Conservation (phyloP, 495 filamentous ascomycete species). For the Hypoxylon perforatum region DNA sequence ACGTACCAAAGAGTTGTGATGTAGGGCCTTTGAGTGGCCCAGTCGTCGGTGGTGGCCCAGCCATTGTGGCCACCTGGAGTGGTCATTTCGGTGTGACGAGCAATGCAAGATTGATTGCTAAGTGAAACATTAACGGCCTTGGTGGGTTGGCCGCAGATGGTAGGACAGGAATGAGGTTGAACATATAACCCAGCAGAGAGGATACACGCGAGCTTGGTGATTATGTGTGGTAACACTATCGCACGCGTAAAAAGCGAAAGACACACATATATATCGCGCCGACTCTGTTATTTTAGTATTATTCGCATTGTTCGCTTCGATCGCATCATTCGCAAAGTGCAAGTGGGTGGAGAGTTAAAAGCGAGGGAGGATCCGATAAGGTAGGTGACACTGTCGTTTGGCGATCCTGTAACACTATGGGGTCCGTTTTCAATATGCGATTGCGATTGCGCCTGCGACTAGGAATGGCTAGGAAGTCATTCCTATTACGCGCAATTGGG, state of each 20-base stretch:
- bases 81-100: conserved; percentile 24
- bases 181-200: conserved; percentile 1
- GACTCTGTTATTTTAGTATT: conserved; percentile 10
- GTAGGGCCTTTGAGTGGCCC: conserved; percentile 36
- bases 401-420: conserved; percentile 18
- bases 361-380: conserved; percentile 12
- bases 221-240: conserved; percentile 18
- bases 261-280: background rate
- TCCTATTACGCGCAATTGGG: background rate
- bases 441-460: background rate
- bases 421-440: background rate
- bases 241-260: background rate
- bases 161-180: conserved; percentile 10
- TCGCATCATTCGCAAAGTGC: no score
- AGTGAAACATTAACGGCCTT: background rate
- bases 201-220: background rate
- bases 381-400: conserved; percentile 19
- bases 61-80: conserved; percentile 30
- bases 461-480: background rate
- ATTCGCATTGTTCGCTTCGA: background rate
- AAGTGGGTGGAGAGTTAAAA: background rate
- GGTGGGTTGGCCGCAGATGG: conserved; percentile 4
- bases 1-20: conserved; percentile 43
- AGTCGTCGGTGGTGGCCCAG: conserved; percentile 44
- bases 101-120: conserved; percentile 5